These are phyloP conservation scores for Populus pruinosa DNA, from an alignment of 345 rosid genomes.

Conservation along the genomic window DNA sequence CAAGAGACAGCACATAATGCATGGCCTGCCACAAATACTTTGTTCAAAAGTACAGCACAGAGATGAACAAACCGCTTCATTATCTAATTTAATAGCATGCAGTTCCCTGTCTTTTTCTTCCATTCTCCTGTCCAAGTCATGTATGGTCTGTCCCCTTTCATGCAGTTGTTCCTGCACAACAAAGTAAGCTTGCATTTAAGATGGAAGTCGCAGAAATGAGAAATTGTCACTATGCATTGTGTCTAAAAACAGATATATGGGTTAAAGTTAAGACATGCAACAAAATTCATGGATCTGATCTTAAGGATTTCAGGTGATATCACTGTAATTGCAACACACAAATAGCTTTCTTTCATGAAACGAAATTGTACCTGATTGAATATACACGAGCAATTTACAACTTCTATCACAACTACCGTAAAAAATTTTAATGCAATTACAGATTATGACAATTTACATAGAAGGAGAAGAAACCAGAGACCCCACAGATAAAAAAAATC, in stretches of 20 bases:
- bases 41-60: not conserved
- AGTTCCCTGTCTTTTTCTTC: slow-evolving; percentile 89
- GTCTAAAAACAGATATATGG: not conserved
- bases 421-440: not conserved
- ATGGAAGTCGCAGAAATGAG: not conserved
- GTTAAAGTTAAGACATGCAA: not conserved
- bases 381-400: not conserved
- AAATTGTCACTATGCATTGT: not conserved
- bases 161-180: slow-evolving; percentile 66
- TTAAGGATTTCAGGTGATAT: not conserved
- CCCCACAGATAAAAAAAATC: not conserved
- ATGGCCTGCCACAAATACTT: not conserved
- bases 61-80: slow-evolving; percentile 65
- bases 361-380: not conserved
- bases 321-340: not conserved
- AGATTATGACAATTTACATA: not conserved
- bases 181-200: not conserved
- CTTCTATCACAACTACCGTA: not conserved
- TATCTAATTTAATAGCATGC: slow-evolving; percentile 78
- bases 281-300: not conserved
- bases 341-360: not conserved
- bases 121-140: slow-evolving; percentile 67
- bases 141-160: slow-evolving; percentile 59
- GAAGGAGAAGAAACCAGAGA: not conserved
- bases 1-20: slow-evolving; percentile 6